Evolutionary conservation across 371 early-diverging fungal species (phyloP), one percentile per base, ranked within the genome.

Genomic region (Actinomortierella wolfii): DNA sequence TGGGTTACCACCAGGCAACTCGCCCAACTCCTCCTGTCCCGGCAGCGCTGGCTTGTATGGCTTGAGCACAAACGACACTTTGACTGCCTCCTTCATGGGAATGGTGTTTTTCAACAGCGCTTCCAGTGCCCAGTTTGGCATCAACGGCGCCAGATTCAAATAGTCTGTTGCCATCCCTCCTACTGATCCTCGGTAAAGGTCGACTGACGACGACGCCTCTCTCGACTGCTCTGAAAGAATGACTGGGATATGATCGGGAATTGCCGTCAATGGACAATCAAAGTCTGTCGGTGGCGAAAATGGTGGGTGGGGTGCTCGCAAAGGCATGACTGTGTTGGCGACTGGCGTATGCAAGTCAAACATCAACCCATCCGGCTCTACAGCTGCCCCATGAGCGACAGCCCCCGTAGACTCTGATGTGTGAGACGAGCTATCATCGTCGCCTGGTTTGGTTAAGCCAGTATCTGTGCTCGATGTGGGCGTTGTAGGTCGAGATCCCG

Each of bases 51-150:
- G 79, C 24, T 80, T 77, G 24, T 85, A 82, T 4, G 94, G 92
- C 28, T 77, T 77, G 54, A 97, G 79, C 9, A 89, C 64, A 81
- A 97, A 97, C 0, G 90, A 88, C n/a, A 97, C 64, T 65, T 96
- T 96, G 44, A 86, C 79, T 0, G 90, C 77, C 43, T 95, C 96
- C 76, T 89, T 89, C 49, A 64, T 61, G 6, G 89, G 83, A 20
- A 82, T 81, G 26, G 84, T 83, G 56, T 89, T 90, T 79, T 88
- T 64, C 17, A 64, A 42, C 24, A 68, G 47, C 13, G 64, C 56
- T 29, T 84, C 83, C 17, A 70, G 66, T 9, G 83, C 63, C 85
- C 87, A 87, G 14, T 61, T 60, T 8, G 87, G 88, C 9, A 86
- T 46, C 18, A 74, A 61, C 52, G 64, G 75, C 21, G 68, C 68